phyloP scores from a whole-genome alignment of 139 green algal species.

The Pleodorina starrii region DNA sequence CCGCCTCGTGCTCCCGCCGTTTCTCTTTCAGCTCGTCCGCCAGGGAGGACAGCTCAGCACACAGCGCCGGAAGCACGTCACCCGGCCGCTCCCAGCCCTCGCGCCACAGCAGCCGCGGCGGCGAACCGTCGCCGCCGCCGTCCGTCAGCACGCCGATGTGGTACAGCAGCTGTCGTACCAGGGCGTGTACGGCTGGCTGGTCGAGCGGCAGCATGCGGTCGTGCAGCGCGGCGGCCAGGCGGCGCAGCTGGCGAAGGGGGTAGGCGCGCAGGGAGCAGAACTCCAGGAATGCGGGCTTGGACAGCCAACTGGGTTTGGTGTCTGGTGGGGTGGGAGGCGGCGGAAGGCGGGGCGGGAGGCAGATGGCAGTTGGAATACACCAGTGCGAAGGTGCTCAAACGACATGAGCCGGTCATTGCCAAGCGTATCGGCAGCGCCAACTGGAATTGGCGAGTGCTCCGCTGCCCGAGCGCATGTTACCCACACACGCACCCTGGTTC shows the following conservation, averaged over 20 bases:
- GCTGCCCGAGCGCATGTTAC: too few species aligned
- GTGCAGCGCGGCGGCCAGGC: constrained; percentile 47
- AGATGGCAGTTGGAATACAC: too few species aligned
- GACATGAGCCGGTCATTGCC: too few species aligned
- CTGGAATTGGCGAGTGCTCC: too few species aligned
- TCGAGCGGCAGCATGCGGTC: constrained; percentile 51
- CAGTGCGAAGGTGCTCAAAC: too few species aligned
- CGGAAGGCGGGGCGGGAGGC: too few species aligned
- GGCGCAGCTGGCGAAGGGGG: constrained; percentile 49
- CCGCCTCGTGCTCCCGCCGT: constrained; percentile 52
- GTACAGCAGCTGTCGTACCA: constrained; percentile 63
- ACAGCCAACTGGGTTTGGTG: constrained; percentile 42
- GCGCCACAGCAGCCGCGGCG: not conserved
- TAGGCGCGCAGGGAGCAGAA: constrained; percentile 53
- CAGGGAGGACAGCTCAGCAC: constrained; percentile 31
- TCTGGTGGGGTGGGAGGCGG: too few species aligned
- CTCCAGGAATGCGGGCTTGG: constrained; percentile 54
- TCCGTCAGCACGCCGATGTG: constrained; percentile 44
- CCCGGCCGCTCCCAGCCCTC: constrained; percentile 2
- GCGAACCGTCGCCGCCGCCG: too few species aligned
- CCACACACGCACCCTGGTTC: constrained; percentile 39
- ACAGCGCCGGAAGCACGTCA: constrained; percentile 46
- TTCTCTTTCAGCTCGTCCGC: constrained; percentile 56
- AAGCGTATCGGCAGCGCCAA: too few species aligned
- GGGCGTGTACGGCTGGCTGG: constrained; percentile 48